phyloP scores from a whole-genome alignment of 2,329 filamentous ascomycete genomes.

The Pleomassaria siparia region DNA sequence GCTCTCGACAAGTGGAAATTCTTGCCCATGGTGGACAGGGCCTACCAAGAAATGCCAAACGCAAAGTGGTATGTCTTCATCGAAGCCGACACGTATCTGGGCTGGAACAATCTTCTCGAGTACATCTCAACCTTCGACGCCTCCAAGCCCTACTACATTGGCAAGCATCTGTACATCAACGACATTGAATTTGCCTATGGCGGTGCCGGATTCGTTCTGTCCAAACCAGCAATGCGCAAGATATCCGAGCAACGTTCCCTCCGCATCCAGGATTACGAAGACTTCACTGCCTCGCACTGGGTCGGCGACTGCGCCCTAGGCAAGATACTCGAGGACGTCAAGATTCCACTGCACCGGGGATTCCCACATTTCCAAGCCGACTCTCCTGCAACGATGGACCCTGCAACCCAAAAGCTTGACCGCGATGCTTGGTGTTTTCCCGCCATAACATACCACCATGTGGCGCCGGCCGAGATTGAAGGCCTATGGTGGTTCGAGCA shows the following conservation, averaged over 20 bases:
- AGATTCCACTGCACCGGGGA: slow-evolving; percentile 38
- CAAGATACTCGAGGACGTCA: slow-evolving; percentile 40
- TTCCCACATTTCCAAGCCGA: slow-evolving; percentile 52
- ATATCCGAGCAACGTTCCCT: slow-evolving; percentile 33
- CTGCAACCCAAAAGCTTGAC: slow-evolving; percentile 35
- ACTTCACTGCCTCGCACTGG: slow-evolving; percentile 39
- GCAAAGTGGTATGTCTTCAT: slow-evolving; percentile 45
- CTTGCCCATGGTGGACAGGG: slow-evolving; percentile 56
- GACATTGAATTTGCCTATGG: slow-evolving; percentile 49
- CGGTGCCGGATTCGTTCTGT: slow-evolving; percentile 49
- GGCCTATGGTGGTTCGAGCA: slow-evolving; percentile 44
- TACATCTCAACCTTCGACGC: slow-evolving; percentile 44
- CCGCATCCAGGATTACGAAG: slow-evolving; percentile 38
- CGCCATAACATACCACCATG: slow-evolving; percentile 46
- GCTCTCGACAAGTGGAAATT: slow-evolving; percentile 63
- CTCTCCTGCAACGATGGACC: slow-evolving; percentile 46
- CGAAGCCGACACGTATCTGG: slow-evolving; percentile 41
- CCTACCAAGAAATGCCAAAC: slow-evolving; percentile 40
- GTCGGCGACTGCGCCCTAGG: slow-evolving; percentile 44
- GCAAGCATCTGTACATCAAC: slow-evolving; percentile 48
- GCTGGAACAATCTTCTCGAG: slow-evolving; percentile 43
- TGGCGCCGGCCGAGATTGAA: slow-evolving; percentile 39
- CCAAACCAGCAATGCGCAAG: slow-evolving; percentile 44
- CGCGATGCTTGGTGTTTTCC: slow-evolving; percentile 48
- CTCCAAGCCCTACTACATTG: slow-evolving; percentile 46